A percentile compares a stretch with the other conserved stretches of the same genome.
phyloP scores from a whole-genome alignment of 129 eudicot species.

The Helianthus tuberosus region DNA sequence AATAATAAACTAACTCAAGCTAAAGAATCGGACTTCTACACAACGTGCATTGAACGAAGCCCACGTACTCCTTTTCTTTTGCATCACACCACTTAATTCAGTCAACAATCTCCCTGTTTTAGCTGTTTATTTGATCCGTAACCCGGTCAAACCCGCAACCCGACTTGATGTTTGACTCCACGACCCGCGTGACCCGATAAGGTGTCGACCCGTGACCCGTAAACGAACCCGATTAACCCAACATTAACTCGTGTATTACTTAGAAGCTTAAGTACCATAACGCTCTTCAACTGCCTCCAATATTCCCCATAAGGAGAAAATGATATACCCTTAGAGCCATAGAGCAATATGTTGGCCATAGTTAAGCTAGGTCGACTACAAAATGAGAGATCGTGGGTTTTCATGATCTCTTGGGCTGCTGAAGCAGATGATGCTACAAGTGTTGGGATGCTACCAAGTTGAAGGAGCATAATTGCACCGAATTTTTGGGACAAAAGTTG shows the following conservation, averaged over 20 bases:
- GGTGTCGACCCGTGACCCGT: too few species aligned
- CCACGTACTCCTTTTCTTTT: too few species aligned
- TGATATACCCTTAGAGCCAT: not conserved
- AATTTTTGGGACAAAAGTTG: slow-evolving; percentile 3
- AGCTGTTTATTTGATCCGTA: too few species aligned
- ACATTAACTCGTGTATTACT: slow-evolving; percentile 1
- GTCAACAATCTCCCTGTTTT: too few species aligned
- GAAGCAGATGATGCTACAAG: slow-evolving; percentile 9
- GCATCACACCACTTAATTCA: too few species aligned
- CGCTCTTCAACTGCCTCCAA: not conserved
- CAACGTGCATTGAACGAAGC: too few species aligned
- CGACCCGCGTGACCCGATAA: too few species aligned
- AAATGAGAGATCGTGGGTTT: slow-evolving; percentile 9
- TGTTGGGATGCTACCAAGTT: slow-evolving; percentile 2
- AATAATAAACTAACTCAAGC: too few species aligned
- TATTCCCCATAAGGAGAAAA: slow-evolving; percentile 5
- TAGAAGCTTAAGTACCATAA: not conserved
- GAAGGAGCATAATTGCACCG: slow-evolving; percentile 4
- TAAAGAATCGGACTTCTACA: too few species aligned
- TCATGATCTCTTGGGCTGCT: slow-evolving; percentile 11
- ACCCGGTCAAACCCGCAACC: too few species aligned
- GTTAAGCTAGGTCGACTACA: not conserved
- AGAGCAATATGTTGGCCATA: not conserved
- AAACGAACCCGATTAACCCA: too few species aligned
- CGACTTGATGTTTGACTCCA: too few species aligned